A percentile compares a stretch with the other conserved stretches of the same genome.
Evolutionary conservation across 163 green algal species (phyloP).

Genomic region (Prototheca stagnorum): DNA sequence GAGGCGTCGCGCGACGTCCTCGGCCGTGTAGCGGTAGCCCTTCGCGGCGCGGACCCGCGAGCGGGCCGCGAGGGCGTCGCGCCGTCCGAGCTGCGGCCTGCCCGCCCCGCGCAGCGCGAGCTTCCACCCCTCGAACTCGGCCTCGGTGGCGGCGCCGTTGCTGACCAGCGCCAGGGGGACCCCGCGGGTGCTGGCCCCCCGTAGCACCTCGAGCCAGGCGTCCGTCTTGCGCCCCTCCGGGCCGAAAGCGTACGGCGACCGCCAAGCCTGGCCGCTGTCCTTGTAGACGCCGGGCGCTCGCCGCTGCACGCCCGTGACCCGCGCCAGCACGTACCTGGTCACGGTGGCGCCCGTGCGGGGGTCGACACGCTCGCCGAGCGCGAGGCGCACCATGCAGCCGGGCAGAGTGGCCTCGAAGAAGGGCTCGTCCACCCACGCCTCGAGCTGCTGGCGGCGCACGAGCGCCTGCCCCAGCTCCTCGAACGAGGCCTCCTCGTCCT

Average conservation of each 20-base stretch:
- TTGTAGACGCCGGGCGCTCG: slow-evolving; percentile 22
- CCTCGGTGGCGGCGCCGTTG: slow-evolving; percentile 5
- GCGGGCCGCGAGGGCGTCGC: slow-evolving; percentile 4
- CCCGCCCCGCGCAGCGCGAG: slow-evolving; percentile 5
- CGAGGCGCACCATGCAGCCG: slow-evolving; percentile 25
- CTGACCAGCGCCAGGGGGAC: slow-evolving; percentile 23
- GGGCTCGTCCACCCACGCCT: slow-evolving; percentile 35
- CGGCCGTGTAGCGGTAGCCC: slow-evolving; percentile 34
- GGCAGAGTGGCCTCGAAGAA: slow-evolving; percentile 29
- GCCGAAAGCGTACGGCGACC: slow-evolving; percentile 23
- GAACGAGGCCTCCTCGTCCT: slow-evolving; percentile 23
- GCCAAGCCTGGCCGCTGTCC: slow-evolving; percentile 16
- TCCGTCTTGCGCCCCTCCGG: slow-evolving; percentile 3
- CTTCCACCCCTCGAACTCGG: slow-evolving; percentile 9
- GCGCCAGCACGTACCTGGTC: slow-evolving; percentile 23
- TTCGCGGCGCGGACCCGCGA: slow-evolving; percentile 12
- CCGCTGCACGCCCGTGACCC: slow-evolving; percentile 21
- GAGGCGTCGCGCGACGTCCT: slow-evolving; percentile 28
- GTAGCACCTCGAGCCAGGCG: slow-evolving; percentile 23
- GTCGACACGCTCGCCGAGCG: not conserved
- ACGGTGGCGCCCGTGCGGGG: not conserved
- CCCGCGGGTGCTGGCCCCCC: slow-evolving; percentile 10
- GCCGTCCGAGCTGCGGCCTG: slow-evolving; percentile 9
- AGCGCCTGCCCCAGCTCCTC: slow-evolving; percentile 20
- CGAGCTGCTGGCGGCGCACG: slow-evolving; percentile 25